These are phyloP conservation scores for Ogataea naganishii DNA, from an alignment of 805 yeast species.

Conservation along the genomic window DNA sequence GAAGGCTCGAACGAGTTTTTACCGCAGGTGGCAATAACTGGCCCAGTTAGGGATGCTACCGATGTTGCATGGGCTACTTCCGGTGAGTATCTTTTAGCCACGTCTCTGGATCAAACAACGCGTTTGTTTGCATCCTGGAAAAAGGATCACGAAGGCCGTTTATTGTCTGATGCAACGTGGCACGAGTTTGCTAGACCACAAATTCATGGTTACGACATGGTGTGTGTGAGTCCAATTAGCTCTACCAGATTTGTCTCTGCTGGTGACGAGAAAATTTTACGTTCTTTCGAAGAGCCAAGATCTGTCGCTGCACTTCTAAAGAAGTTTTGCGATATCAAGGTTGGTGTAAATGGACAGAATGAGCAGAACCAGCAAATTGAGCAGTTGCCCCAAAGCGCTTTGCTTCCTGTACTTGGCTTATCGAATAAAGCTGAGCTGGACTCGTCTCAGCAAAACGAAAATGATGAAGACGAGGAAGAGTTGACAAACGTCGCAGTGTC, in stretches of 20 bases:
- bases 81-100: conserved; percentile 62
- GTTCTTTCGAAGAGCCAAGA: conserved; percentile 84
- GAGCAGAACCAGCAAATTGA: no score
- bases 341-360: conserved; percentile 8
- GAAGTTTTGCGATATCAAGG: conserved; percentile 39
- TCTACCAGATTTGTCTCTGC: conserved; percentile 73
- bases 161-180: conserved; percentile 40
- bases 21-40: conserved; percentile 56
- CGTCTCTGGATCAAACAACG: conserved; percentile 92
- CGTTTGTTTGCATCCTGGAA: conserved; percentile 67
- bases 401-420: conserved; percentile 86
- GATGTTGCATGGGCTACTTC: conserved; percentile 68
- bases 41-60: conserved; percentile 66
- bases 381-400: conserved; percentile 70
- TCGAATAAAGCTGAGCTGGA: conserved; percentile 78
- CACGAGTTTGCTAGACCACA: conserved; percentile 95
- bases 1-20: conserved; percentile 6
- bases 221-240: conserved; percentile 57
- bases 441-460: conserved; percentile 28
- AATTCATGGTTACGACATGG: conserved; percentile 97
- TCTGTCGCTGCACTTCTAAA: conserved; percentile 59
- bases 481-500: conserved; percentile 34
- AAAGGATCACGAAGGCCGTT: conserved; percentile 20
- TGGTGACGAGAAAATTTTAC: conserved; percentile 88
- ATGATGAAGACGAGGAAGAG: conserved; percentile 30